Evolutionary conservation across 306 rosid species (phyloP).

Genomic region (Malus sieversii): DNA sequence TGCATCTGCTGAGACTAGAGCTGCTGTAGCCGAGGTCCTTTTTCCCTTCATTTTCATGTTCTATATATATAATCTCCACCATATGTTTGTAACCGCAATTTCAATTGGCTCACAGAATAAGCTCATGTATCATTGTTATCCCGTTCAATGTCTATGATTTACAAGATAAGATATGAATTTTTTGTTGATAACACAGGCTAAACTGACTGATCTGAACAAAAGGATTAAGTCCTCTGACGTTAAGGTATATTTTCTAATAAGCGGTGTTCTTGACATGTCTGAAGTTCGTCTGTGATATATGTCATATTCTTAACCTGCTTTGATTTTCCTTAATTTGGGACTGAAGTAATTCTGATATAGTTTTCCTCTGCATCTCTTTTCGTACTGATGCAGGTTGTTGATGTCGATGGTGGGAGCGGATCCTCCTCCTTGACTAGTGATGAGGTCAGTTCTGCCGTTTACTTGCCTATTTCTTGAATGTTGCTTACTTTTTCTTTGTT

Average conservation of each 20-base stretch:
- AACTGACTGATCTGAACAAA: conserved; percentile 55
- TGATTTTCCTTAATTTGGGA: not conserved
- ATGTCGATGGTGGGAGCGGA: conserved; percentile 24
- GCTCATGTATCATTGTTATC: not conserved
- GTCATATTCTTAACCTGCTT: too few relatives aligned
- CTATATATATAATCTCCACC: not conserved
- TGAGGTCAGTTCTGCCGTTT: conserved; percentile 27
- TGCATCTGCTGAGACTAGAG: conserved; percentile 77
- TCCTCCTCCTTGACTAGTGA: conserved; percentile 33
- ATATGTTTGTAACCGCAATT: not conserved
- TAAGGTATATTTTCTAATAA: conserved; percentile 37
- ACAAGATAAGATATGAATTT: not conserved
- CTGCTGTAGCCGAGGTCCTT: conserved; percentile 78
- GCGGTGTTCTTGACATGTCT: not conserved
- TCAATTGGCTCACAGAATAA: not conserved
- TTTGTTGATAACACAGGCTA: conserved; percentile 42
- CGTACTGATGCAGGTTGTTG: conserved; percentile 38
- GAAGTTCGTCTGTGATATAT: not conserved
- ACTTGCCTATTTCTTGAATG: not conserved
- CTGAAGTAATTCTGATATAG: not conserved
- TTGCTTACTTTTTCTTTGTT: not conserved
- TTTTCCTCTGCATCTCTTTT: not conserved
- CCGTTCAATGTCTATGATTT: not conserved
- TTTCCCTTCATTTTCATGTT: not conserved
- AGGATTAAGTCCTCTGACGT: conserved; percentile 36